Conservation (phyloP, 345 rosid genomes). For the Isatis tinctoria region DNA sequence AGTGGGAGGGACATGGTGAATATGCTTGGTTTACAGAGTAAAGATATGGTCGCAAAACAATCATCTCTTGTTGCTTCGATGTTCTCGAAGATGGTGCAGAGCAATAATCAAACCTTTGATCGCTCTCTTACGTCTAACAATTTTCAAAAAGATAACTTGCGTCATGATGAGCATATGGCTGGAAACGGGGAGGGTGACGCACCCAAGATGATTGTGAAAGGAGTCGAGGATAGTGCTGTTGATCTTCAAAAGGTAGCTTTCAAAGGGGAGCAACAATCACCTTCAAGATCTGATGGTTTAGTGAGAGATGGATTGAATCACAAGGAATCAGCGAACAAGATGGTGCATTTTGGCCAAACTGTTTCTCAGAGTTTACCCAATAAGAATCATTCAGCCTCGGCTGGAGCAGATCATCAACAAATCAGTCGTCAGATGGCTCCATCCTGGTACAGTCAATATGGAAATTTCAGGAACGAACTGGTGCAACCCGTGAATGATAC, state of each 20-base stretch:
- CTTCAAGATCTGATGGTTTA: constrained; percentile 37
- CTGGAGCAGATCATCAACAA: constrained; percentile 47
- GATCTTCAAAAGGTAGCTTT: constrained; percentile 41
- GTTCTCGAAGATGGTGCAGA: constrained; percentile 35
- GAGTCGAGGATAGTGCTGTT: constrained; percentile 43
- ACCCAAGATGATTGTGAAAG: constrained; percentile 43
- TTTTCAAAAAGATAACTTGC: constrained; percentile 35
- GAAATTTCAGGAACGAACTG: constrained; percentile 65
- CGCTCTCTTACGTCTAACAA: constrained; percentile 49
- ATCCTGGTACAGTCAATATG: constrained; percentile 73
- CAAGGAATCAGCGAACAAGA: constrained; percentile 30
- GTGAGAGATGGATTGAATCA: constrained; percentile 31
- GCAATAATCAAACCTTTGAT: constrained; percentile 58
- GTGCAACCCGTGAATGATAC: constrained; percentile 44
- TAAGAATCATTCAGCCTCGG: constrained; percentile 36
- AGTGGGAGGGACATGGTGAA: constrained; percentile 31
- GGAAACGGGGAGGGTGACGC: constrained; percentile 48
- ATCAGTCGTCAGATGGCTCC: constrained; percentile 74
- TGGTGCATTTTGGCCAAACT: constrained; percentile 31
- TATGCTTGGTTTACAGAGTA: constrained; percentile 27
- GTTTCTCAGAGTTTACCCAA: constrained; percentile 35
- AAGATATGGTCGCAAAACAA: constrained; percentile 41
- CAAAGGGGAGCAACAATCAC: constrained; percentile 41
- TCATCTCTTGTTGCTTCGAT: constrained; percentile 29
- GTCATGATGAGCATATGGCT: constrained; percentile 52